Evolutionary conservation across 805 yeast species (phyloP).

Genomic region (Yarrowia divulgata): DNA sequence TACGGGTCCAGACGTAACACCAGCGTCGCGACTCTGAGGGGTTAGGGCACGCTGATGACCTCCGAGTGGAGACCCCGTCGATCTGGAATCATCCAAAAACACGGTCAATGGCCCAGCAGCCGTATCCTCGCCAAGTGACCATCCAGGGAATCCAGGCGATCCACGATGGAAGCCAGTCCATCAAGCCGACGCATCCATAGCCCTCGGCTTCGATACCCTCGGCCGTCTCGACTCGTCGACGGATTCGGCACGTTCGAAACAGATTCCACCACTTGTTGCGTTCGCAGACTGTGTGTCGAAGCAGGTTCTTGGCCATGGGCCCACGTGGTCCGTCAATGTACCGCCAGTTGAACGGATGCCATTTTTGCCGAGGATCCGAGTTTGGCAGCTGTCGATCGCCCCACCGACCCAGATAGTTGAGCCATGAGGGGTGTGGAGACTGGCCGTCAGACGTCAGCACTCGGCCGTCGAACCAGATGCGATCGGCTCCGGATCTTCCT

Average conservation of each 20-base stretch:
- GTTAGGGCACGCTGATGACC: no score
- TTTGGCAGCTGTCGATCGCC: slow-evolving; percentile 78
- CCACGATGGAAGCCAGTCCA: slow-evolving; percentile 59
- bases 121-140: slow-evolving; percentile 49
- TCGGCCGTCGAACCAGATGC: slow-evolving; percentile 42
- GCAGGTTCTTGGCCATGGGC: slow-evolving; percentile 79
- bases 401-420: slow-evolving; percentile 84
- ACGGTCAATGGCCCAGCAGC: slow-evolving; percentile 48
- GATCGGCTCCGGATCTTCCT: slow-evolving; percentile 3
- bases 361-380: slow-evolving; percentile 78
- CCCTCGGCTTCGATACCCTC: slow-evolving; percentile 90
- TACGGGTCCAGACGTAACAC: no score
- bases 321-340: slow-evolving; percentile 95
- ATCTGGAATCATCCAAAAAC: slow-evolving; percentile 44
- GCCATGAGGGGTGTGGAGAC: slow-evolving; percentile 73
- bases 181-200: slow-evolving; percentile 76
- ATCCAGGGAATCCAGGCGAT: slow-evolving; percentile 55
- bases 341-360: slow-evolving; percentile 88
- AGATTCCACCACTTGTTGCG: slow-evolving; percentile 92
- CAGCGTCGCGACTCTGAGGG: neutral
- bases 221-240: slow-evolving; percentile 78
- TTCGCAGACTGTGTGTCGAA: slow-evolving; percentile 77
- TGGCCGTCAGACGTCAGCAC: slow-evolving; percentile 54
- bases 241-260: slow-evolving; percentile 79
- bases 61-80: no score